A percentile compares a stretch with the other conserved stretches of the same genome.
phyloP scores from a whole-genome alignment of 331 rosid genomes.

The Cydonia oblonga region DNA sequence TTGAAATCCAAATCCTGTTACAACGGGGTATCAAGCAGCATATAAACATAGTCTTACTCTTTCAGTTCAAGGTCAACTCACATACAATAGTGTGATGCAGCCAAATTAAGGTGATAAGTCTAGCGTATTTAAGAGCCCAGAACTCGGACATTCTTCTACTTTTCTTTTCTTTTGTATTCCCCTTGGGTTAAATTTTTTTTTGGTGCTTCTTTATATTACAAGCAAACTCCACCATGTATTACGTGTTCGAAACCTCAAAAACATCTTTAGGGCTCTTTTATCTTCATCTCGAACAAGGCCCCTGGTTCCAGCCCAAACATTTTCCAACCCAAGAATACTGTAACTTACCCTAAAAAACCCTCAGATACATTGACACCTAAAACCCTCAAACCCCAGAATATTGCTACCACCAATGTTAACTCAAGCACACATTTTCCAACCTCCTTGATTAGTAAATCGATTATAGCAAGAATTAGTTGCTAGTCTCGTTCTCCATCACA shows the following conservation, averaged over 20 bases:
- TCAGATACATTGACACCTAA: too few species aligned
- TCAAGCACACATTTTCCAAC: neutral
- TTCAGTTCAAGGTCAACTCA: neutral
- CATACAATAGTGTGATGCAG: neutral
- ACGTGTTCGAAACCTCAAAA: neutral
- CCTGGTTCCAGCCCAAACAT: neutral
- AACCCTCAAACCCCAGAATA: neutral
- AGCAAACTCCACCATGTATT: neutral
- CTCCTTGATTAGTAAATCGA: neutral
- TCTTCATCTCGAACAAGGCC: neutral
- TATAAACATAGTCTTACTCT: neutral
- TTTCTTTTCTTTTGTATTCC: neutral
- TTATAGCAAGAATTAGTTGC: neutral
- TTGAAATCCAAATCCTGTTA: neutral
- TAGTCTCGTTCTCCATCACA: neutral
- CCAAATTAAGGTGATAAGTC: neutral
- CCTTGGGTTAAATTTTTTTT: neutral
- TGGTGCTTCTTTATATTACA: neutral
- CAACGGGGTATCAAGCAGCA: neutral
- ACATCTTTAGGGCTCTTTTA: neutral
- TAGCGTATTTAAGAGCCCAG: neutral
- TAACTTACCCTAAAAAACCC: too few species aligned
- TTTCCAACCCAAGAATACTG: too few species aligned
- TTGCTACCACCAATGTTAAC: neutral
- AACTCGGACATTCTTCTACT: neutral